phyloP scores from a whole-genome alignment of 2,329 filamentous ascomycete genomes.

The Hansfordia pulvinata region DNA sequence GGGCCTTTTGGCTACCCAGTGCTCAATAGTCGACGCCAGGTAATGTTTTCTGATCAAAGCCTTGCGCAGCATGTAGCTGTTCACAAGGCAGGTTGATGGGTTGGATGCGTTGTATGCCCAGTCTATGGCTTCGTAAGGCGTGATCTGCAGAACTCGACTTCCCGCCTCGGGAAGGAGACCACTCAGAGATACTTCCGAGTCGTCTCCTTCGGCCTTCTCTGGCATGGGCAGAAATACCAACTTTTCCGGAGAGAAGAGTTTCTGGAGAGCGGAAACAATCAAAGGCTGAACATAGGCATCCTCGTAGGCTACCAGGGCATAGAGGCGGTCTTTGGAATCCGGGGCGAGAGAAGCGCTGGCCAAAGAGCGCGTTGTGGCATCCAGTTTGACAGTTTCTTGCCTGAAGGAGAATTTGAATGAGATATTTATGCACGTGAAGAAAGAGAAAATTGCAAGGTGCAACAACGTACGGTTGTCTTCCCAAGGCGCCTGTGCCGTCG shows the following conservation, averaged over 20 bases:
- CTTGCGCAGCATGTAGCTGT: conserved; percentile 92
- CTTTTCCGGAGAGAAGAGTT: conserved; percentile 38
- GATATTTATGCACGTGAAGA: no score
- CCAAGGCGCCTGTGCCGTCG: no score
- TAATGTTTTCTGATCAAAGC: conserved; percentile 95
- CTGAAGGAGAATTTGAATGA: no score
- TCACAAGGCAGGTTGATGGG: conserved; percentile 52
- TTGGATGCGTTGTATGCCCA: conserved; percentile 61
- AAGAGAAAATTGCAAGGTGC: no score
- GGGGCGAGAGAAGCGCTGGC: no score
- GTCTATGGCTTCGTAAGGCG: conserved; percentile 75
- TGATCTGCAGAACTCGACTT: conserved; percentile 58
- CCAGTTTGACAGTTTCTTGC: no score
- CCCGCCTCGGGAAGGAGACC: conserved; percentile 22
- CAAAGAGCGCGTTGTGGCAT: no score
- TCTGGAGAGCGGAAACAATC: conserved; percentile 57
- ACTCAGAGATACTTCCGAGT: conserved; percentile 20
- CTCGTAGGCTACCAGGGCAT: conserved; percentile 72
- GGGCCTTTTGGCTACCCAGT: conserved; percentile 79
- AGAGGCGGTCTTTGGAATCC: conserved; percentile 32
- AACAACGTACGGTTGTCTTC: no score
- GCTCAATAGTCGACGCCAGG: conserved; percentile 66
- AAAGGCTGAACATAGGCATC: conserved; percentile 83
- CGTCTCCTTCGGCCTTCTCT: conserved; percentile 10
- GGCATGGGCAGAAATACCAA: conserved; percentile 40